Base-by-base conservation (phyloP, 768 basidiomycete species). In the Gautieria morchelliformis region DNA sequence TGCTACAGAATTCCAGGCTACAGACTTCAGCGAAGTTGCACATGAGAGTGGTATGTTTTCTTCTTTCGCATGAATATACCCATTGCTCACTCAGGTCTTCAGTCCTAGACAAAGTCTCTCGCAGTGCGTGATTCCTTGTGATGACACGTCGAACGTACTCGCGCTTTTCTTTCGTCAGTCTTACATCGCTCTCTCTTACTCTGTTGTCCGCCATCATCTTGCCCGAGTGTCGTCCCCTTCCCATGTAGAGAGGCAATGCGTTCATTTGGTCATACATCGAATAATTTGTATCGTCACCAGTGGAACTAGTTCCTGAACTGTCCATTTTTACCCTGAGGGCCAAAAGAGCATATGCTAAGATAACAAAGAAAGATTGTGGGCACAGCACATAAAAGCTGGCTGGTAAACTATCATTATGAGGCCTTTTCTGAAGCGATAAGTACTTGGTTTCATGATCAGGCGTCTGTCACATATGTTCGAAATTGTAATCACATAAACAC, bases 1-100 rank as follows among this genome's bases (percentile, higher is more conserved):
- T 62, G 75, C 80, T 5, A 67, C 80, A 48, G 93, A 96, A 69
- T 77, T 98, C 56, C 94, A 97, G 70, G 93, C 82, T 57, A 93
- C 88, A 45, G 92, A 92, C 45, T 72, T 58, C 59, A 74, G 72
- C 53, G 93, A 97, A 69, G 78, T 96, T 62, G 76, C 81, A 24
- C 74, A 82, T 64, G 83, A 88, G 35, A 74, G 69, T 52, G 81
- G 94, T 94, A 35, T 59, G 75, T 66, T 33, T 12, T 42, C 4
- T n/a, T 37, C n/a, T 37, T 19, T 49, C 15, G 4, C 1, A 3
- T 40, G 9, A 9, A 39, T 39, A 14, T 35, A n/a, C 22, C 3
- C 4, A 1, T 27, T 30, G 32, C 30, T 33, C 10, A 53, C 10
- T 53, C 20, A 14, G 14, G 32, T 14, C 17, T 8, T 40, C 44